Evolutionary conservation across 176 grass and related monocot genomes (phyloP).

Genomic region (Musa beccarii): DNA sequence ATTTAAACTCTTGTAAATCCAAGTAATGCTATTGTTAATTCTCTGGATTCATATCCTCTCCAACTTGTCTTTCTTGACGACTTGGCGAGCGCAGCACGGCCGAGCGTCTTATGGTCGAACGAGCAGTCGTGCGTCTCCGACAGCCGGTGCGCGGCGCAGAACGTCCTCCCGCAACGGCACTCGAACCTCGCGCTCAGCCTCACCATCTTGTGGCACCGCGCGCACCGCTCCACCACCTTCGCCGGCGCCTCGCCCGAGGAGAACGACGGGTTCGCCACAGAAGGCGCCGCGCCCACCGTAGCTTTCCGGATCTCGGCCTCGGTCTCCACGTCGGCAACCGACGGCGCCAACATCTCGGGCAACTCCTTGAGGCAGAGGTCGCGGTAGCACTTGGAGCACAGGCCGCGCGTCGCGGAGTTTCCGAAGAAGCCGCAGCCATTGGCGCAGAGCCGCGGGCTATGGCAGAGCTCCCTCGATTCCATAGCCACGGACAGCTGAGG

Average conservation of each 20-base stretch:
- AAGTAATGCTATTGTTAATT: too few relatives aligned
- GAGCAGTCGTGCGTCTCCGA: too few relatives aligned
- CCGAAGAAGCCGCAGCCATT: conserved; percentile 11
- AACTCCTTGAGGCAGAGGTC: not conserved
- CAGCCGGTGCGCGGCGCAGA: not conserved
- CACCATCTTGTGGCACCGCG: not conserved
- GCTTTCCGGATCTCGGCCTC: not conserved
- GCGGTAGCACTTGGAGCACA: conserved; percentile 5
- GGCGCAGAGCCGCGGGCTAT: not conserved
- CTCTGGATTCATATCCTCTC: not conserved
- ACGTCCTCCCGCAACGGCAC: not conserved
- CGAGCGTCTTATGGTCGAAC: too few relatives aligned
- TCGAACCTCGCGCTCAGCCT: too few relatives aligned
- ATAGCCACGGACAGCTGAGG: too few relatives aligned
- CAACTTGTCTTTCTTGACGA: not conserved
- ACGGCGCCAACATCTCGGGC: not conserved
- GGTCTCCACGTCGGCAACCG: not conserved
- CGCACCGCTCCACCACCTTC: not conserved
- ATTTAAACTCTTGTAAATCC: too few relatives aligned
- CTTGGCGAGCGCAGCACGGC: not conserved
- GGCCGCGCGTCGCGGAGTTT: not conserved
- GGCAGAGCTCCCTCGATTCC: too few relatives aligned
- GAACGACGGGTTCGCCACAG: too few relatives aligned
- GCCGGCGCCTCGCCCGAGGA: not conserved
- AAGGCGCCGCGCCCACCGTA: not conserved